A percentile compares a stretch with the other conserved stretches of the same genome.
phyloP scores from a whole-genome alignment of 495 filamentous ascomycete species.

The Cetradonia linearis region DNA sequence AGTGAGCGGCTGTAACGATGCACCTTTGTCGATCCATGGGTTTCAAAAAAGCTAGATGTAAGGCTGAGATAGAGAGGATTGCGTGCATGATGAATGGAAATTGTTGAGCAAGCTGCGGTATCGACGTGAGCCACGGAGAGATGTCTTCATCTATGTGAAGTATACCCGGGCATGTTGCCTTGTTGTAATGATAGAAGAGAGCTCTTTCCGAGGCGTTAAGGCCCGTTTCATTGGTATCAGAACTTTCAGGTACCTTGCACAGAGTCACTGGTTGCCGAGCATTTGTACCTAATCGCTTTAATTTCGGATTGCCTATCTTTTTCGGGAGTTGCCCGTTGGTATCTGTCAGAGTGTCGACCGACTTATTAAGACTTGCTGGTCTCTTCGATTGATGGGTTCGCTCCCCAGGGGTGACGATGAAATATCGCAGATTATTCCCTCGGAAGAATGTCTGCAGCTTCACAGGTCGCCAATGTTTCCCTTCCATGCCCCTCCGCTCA shows the following conservation, averaged over 20 bases:
- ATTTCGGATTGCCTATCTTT: neutral
- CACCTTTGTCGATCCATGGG: neutral
- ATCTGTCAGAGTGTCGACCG: neutral
- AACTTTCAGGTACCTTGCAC: conserved; percentile 1
- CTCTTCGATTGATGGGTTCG: neutral
- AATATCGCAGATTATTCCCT: neutral
- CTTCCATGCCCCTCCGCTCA: neutral
- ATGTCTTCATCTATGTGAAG: neutral
- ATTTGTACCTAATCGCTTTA: neutral
- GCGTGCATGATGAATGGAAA: neutral
- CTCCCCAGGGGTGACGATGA: neutral
- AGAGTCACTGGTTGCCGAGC: neutral
- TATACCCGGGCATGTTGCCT: neutral
- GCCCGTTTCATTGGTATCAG: neutral
- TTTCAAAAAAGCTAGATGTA: neutral
- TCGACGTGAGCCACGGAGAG: neutral
- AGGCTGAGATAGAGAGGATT: neutral
- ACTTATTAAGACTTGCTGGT: neutral
- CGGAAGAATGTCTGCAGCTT: neutral
- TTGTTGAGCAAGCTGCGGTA: neutral
- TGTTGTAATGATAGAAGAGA: neutral
- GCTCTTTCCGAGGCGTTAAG: neutral
- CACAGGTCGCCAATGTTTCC: neutral
- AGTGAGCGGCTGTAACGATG: neutral
- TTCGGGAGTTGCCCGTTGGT: neutral